Evolutionary conservation across 306 rosid genomes (phyloP).

Genomic region (Biancaea sappan): DNA sequence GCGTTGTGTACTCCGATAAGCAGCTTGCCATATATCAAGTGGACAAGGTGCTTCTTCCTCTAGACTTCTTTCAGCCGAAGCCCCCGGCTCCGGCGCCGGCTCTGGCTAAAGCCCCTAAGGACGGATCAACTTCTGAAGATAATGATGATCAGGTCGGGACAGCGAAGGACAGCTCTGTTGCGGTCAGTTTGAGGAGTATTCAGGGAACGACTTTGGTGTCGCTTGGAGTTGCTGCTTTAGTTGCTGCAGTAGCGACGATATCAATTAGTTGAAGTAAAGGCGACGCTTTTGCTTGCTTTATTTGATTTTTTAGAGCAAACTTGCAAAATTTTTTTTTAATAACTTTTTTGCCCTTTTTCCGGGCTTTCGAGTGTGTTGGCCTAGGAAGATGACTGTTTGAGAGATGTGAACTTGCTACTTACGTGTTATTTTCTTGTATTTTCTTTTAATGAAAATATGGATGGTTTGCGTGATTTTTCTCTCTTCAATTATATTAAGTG

Average conservation of each 20-base stretch:
- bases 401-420: not conserved
- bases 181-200: not conserved
- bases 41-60: conserved; percentile 44
- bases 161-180: conserved; percentile 4
- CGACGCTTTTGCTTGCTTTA: not conserved
- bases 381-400: not conserved
- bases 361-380: not conserved
- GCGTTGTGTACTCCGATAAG: conserved; percentile 37
- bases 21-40: conserved; percentile 46
- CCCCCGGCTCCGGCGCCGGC: conserved; percentile 35
- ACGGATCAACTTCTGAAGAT: not conserved
- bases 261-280: not conserved
- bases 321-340: not conserved
- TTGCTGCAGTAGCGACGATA: not conserved
- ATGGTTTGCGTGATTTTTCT: not conserved
- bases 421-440: not conserved
- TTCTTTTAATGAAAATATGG: not conserved
- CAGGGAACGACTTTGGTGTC: not conserved
- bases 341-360: not conserved
- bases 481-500: not conserved
- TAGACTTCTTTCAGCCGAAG: conserved; percentile 38
- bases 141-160: conserved; percentile 6
- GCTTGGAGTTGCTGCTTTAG: not conserved
- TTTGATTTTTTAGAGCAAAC: not conserved
- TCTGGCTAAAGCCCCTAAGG: conserved; percentile 11